A percentile compares a stretch with the other conserved stretches of the same genome.
phyloP scores from a whole-genome alignment of 2,329 filamentous ascomycete species.

The Geoglossum cookeanum region DNA sequence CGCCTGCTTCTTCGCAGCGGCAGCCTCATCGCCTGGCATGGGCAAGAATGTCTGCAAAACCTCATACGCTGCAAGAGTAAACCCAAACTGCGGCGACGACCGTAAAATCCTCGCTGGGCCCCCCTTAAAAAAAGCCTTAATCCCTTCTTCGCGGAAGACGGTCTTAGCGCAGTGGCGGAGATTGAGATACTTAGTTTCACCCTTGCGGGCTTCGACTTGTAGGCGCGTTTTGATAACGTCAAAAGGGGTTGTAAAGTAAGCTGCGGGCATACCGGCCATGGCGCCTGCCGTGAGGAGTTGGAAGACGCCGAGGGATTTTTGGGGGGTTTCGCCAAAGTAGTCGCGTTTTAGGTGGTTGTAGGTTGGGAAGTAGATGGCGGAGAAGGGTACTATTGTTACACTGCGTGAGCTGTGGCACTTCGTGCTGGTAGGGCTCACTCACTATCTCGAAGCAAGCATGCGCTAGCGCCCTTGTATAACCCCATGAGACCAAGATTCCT shows the following conservation, averaged over 20 bases:
- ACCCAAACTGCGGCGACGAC: slow-evolving; percentile 93
- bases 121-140: slow-evolving; percentile 96
- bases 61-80: slow-evolving; percentile 91
- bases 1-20: slow-evolving; percentile 29
- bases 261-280: slow-evolving; percentile 79
- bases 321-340: slow-evolving; percentile 73
- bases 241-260: slow-evolving; percentile 90
- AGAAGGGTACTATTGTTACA: slow-evolving; percentile 60
- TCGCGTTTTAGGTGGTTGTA: slow-evolving; percentile 91
- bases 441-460: slow-evolving; percentile 74
- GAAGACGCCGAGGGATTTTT: slow-evolving; percentile 73
- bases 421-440: slow-evolving; percentile 7
- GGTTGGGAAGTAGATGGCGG: slow-evolving; percentile 94
- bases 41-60: slow-evolving; percentile 67
- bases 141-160: slow-evolving; percentile 78
- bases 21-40: slow-evolving; percentile 39
- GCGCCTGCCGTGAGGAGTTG: slow-evolving; percentile 89
- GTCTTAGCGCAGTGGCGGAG: slow-evolving; percentile 71
- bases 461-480: slow-evolving; percentile 89
- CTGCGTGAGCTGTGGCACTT: not conserved
- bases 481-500: slow-evolving; percentile 85
- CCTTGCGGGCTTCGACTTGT: slow-evolving; percentile 93
- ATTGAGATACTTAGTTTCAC: slow-evolving; percentile 71
- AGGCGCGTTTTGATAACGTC: slow-evolving; percentile 98
- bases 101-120: slow-evolving; percentile 87